These are phyloP conservation scores for Corynascus novoguineensis DNA, from an alignment of 495 filamentous ascomycete species.

Conservation along the genomic window DNA sequence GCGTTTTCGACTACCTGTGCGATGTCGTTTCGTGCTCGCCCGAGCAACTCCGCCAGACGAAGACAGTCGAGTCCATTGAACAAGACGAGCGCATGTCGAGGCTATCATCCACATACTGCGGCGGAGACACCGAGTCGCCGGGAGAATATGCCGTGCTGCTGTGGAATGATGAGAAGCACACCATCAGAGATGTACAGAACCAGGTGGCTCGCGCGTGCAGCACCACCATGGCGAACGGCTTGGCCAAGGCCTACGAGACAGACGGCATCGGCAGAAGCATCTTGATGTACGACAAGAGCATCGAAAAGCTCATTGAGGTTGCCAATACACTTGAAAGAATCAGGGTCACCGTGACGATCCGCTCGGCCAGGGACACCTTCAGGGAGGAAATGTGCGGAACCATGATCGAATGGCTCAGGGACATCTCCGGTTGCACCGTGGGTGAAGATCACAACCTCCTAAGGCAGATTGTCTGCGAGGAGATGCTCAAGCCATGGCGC, in stretches of 20 bases:
- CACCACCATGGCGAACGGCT: slow-evolving; percentile 59
- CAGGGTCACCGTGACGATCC: slow-evolving; percentile 91
- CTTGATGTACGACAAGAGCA: slow-evolving; percentile 64
- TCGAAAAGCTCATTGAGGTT: slow-evolving; percentile 65
- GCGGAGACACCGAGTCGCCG: slow-evolving; percentile 44
- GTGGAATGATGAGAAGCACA: slow-evolving; percentile 99
- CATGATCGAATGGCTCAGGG: slow-evolving; percentile 93
- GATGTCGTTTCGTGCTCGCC: slow-evolving; percentile 97
- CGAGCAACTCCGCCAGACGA: slow-evolving; percentile 82
- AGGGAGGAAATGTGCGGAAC: slow-evolving; percentile 96
- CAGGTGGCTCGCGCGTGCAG: slow-evolving; percentile 89
- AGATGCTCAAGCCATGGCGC: slow-evolving; percentile 80
- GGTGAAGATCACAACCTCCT: slow-evolving; percentile 75
- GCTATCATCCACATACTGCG: slow-evolving; percentile 68
- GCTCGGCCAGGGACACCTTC: slow-evolving; percentile 90
- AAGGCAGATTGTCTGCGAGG: slow-evolving; percentile 76
- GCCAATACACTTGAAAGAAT: slow-evolving; percentile 87
- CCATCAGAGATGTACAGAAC: slow-evolving; percentile 79
- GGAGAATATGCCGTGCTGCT: slow-evolving; percentile 80
- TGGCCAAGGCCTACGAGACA: slow-evolving; percentile 75
- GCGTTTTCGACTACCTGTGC: slow-evolving; percentile 86
- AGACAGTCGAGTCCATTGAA: slow-evolving; percentile 70
- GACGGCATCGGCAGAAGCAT: slow-evolving; percentile 82
- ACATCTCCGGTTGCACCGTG: slow-evolving; percentile 86
- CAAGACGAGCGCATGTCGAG: slow-evolving; percentile 77